Evolutionary conservation across 2,329 filamentous ascomycete species (phyloP).

Genomic region (Trichoderma lentiforme): DNA sequence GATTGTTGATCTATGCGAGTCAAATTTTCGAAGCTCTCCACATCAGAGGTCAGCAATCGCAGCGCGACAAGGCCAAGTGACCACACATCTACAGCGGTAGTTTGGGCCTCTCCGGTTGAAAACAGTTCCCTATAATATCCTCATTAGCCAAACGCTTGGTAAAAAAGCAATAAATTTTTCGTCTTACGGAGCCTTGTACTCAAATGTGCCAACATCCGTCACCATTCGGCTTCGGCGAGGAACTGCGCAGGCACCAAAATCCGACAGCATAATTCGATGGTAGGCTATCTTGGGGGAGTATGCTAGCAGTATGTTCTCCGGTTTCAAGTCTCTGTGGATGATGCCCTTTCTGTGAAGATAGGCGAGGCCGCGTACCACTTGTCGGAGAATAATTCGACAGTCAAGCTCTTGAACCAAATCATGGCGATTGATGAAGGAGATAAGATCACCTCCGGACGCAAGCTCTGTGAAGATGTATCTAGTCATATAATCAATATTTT

Average conservation of each 20-base stretch:
- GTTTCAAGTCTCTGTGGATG: slow-evolving; percentile 53
- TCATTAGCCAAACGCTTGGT: background rate
- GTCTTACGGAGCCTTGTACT: slow-evolving; percentile 50
- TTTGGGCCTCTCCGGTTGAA: slow-evolving; percentile 28
- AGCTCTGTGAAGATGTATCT: slow-evolving; percentile 58
- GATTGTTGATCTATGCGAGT: slow-evolving; percentile 27
- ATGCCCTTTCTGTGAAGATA: slow-evolving; percentile 51
- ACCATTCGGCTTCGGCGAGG: slow-evolving; percentile 41
- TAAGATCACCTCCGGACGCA: slow-evolving; percentile 53
- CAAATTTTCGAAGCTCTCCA: slow-evolving; percentile 25
- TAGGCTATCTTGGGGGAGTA: slow-evolving; percentile 43
- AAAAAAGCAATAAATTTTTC: background rate
- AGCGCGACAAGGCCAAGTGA: slow-evolving; percentile 47
- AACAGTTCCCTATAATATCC: slow-evolving; percentile 38
- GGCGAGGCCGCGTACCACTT: slow-evolving; percentile 44
- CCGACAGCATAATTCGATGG: slow-evolving; percentile 48
- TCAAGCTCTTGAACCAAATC: slow-evolving; percentile 39
- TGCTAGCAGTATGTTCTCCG: slow-evolving; percentile 51
- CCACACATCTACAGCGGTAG: slow-evolving; percentile 49
- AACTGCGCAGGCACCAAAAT: slow-evolving; percentile 50
- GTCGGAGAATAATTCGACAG: slow-evolving; percentile 44
- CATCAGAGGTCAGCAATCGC: slow-evolving; percentile 32
- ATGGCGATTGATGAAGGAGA: slow-evolving; percentile 44
- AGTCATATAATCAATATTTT: background rate
- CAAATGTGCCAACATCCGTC: slow-evolving; percentile 44